Evolutionary conservation across 1,284 basidiomycete species (phyloP).

Genomic region (Apiotrichum domesticum): DNA sequence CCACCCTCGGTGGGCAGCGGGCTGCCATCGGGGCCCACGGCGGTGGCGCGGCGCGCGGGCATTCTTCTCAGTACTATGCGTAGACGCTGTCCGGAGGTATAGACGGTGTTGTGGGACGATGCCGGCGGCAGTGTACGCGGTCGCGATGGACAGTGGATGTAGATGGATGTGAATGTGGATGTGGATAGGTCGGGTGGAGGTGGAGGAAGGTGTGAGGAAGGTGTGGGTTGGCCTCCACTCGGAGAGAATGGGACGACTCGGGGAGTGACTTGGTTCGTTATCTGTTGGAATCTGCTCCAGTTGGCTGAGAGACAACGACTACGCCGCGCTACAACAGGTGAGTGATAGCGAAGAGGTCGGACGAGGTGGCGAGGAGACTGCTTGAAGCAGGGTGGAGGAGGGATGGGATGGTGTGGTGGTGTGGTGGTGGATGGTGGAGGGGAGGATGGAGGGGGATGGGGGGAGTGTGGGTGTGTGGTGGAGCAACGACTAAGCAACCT

Average conservation of each 20-base stretch:
- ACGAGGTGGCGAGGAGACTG: too few relatives aligned
- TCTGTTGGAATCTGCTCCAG: background rate
- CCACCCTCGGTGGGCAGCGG: conserved; percentile 23
- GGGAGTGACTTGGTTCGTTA: background rate
- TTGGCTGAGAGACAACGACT: background rate
- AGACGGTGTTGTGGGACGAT: background rate
- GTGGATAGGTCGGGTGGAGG: conserved; percentile 2
- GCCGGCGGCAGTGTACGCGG: background rate
- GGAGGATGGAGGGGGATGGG: too few relatives aligned
- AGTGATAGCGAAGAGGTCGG: too few relatives aligned
- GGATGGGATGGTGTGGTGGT: too few relatives aligned
- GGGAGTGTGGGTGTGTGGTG: too few relatives aligned
- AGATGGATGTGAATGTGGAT: background rate
- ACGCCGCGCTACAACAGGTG: too few relatives aligned
- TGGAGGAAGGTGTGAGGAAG: background rate
- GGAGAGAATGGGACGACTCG: background rate
- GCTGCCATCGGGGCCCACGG: conserved; percentile 14
- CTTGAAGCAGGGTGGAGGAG: too few relatives aligned
- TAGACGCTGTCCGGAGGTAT: background rate
- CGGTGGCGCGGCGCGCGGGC: conserved; percentile 16
- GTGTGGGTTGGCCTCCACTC: conserved; percentile 4
- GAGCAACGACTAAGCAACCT: too few relatives aligned
- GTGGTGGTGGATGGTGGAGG: too few relatives aligned
- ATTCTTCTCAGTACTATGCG: conserved; percentile 2
- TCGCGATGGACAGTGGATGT: background rate